These are phyloP conservation scores for Paramarasmius palmivorus DNA, from an alignment of 1,284 basidiomycete genomes.

Conservation along the genomic window DNA sequence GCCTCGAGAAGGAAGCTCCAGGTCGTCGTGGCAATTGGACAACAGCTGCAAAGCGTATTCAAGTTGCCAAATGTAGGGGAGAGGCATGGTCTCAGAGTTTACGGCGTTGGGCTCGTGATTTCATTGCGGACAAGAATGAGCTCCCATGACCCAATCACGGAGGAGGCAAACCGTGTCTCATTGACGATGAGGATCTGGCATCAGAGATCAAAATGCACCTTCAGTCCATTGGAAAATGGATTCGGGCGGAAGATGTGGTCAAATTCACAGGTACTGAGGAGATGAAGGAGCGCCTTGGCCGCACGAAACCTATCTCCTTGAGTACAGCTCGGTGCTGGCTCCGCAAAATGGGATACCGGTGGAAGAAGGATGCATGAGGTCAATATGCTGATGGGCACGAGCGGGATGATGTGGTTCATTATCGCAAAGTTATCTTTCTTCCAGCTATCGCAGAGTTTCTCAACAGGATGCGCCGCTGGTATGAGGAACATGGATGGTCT, in stretches of 20 bases:
- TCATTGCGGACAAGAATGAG: too few relatives aligned
- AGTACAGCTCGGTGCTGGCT: constrained; percentile 26
- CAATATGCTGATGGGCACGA: constrained; percentile 32
- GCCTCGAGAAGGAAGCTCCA: too few relatives aligned
- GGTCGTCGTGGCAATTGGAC: too few relatives aligned
- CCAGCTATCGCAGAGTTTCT: constrained; percentile 16
- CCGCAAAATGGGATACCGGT: constrained; percentile 23
- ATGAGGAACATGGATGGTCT: not conserved
- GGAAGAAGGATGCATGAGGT: constrained; percentile 19
- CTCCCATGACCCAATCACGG: too few relatives aligned
- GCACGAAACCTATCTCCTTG: constrained; percentile 22
- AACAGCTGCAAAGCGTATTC: too few relatives aligned
- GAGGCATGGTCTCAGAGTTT: too few relatives aligned
- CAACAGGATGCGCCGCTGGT: constrained; percentile 12
- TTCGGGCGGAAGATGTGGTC: constrained; percentile 27
- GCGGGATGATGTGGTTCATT: constrained; percentile 18
- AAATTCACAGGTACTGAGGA: constrained; percentile 22
- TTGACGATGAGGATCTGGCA: constrained; percentile 29
- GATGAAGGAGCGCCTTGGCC: constrained; percentile 12
- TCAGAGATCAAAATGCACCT: constrained; percentile 27
- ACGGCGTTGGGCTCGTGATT: too few relatives aligned
- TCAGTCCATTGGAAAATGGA: constrained; percentile 24
- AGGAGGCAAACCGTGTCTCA: not conserved
- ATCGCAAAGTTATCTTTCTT: constrained; percentile 21
- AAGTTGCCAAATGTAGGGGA: too few relatives aligned